Evolutionary conservation across 139 green algal genomes (phyloP), one percentile per base, ranked within the genome.

Genomic region (Cymbomonas tetramitiformis): DNA sequence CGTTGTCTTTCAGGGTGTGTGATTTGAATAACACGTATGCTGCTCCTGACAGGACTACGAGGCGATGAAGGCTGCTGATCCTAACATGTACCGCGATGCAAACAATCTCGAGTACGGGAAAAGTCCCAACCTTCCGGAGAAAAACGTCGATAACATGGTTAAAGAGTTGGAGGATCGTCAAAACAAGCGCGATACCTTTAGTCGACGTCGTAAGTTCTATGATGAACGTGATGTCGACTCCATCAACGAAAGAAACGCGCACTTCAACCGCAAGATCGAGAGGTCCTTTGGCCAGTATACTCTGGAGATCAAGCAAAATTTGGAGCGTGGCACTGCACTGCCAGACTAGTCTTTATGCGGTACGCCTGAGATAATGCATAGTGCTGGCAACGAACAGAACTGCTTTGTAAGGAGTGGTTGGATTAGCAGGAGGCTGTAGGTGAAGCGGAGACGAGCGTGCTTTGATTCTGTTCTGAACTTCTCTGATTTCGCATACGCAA

Each of bases 221-320:
- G 77, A 85, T 2, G 76, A 84, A 51, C 70, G 78, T 49, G 85
- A 95, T 61, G 78, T 98, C 25, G 85, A 95, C 70, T 87, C 75
- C 71, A 98, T 98, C 79, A 98, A 97, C 74, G 66, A 85, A 25
- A 72, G 83, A 56, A 98, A 98, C 55, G 86, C 77, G 28, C 71
- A 88, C 62, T 97, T 95, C 82, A 98, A 98, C 78, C 82, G 82
- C 67, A 96, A 96, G 74, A 88, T 98, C 49, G 82, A 95, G 51
- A 72, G 87, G 19, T 71, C 76, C 7, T 98, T 90, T 72, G 85
- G 73, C 3, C 56, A 79, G 38, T 78, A 84, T 69, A 86, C 78
- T 2, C 52, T 62, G 10, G 87, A 95, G 73, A 95, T 93, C 66
- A 94, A 94, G 76, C 82, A 82, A 38, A 96, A 98, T 64, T 67